Base-by-base conservation (phyloP, 306 rosid species). In the Vigna mungo region DNA sequence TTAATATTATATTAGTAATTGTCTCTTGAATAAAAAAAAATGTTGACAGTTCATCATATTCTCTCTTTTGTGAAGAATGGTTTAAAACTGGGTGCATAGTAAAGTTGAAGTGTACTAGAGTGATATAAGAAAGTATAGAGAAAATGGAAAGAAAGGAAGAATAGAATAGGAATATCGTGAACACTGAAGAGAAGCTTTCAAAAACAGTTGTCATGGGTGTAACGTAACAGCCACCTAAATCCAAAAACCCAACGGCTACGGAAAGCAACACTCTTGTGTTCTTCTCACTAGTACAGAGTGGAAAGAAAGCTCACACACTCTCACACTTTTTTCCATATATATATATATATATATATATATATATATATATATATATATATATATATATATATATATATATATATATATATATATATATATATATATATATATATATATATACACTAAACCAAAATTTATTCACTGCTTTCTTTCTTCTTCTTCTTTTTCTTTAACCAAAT, bases 121-220 rank as follows among this genome's bases (percentile, higher is more conserved):
- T 3, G 34, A 30, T 4, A 30, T 30, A 30, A 30, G 4, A 36
- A 34, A 1, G 41, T 6, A 6, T 6, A 36, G 2, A 0, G 8
- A 36, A 6, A 36, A 6, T 36, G 41, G 41, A 36, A 8, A 39
- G 11, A 8, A 8, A 8, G 0, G 44, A 5, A 23, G 6, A 21
- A 12, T 4, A 15, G 8, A 32, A 1, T 8, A 27, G 6, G 27
- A 15, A 32, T 32, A 32, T 5, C 20, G 67, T 61, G 44, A 61
- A 61, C 27, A 25, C 2, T 10, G 21, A 59, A n/a, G 18, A 59
- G 65, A 30, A 32, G 16, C 67, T 46, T 46, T 25, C 6, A 44
- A 32, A 73, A 14, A 58, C 78, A 60, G 79, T 74, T 74, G 71
- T 64, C 71, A 30, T 10, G 68, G 54, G 9, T 4, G 78, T 39